Conservation (phyloP, 2,329 filamentous ascomycete genomes). For the Ustilaginoidea virens region DNA sequence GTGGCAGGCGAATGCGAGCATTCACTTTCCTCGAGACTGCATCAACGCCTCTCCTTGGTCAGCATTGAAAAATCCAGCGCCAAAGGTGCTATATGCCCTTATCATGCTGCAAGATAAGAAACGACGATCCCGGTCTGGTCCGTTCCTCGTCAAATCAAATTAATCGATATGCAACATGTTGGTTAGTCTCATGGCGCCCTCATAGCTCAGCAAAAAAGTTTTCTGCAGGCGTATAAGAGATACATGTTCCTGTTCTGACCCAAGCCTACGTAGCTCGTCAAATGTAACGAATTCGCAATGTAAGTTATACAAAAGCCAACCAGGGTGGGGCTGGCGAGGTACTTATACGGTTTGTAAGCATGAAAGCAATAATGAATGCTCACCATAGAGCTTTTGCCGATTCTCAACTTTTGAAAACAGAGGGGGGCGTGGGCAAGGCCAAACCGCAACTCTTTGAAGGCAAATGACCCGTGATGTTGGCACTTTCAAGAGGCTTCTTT, state of each 20-base stretch:
- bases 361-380: conserved; percentile 18
- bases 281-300: conserved; percentile 9
- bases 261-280: conserved; percentile 5
- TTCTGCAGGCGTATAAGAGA: conserved; percentile 2
- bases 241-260: neutral
- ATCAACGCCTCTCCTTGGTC: no score
- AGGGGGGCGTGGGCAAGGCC: no score
- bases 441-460: no score
- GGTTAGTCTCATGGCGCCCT: no score
- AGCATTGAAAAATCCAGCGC: no score
- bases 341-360: conserved; percentile 17
- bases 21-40: no score
- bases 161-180: neutral
- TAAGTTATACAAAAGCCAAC: conserved; percentile 9
- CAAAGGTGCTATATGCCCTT: neutral
- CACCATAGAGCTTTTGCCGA: conserved; percentile 11
- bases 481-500: conserved; percentile 5
- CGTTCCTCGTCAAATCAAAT: conserved; percentile 2
- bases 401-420: no score
- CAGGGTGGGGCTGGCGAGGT: conserved; percentile 7
- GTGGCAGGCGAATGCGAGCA: no score
- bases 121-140: neutral
- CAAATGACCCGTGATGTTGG: no score
- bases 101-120: conserved; percentile 2
- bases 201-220: no score